Evolutionary conservation across 225 moss, liverwort and hornwort species (phyloP), one percentile per base, ranked within the genome.

Genomic region (Straminergon stramineum): DNA sequence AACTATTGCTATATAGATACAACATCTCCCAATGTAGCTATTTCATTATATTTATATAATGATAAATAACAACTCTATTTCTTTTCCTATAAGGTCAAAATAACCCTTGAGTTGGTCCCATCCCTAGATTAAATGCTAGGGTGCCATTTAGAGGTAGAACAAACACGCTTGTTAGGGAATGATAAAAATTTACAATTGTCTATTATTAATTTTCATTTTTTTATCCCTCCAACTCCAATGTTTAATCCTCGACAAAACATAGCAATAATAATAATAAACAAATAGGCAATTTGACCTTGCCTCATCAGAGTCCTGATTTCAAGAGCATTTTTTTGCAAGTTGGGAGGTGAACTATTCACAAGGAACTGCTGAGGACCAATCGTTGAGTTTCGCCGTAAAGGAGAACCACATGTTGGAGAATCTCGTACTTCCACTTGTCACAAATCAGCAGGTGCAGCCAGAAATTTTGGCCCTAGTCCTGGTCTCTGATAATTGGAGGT

Each of bases 51-150:
- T 28, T 28, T 1, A 74, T 17, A 10, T 10, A 18, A 51, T 7
- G 2, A 75, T 32, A 12, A 32, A 51, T 17, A 19, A 20, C 2
- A 51, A 51, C 0, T 75, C 19, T 7, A 31, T 31, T 48, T 18
- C 3, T 18, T 48, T 75, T 18, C 19, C 4, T 45, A 31, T 0
- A 32, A 75, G 12, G 11, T 75, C 10, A 32, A 75, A 31, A 48
- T n/a, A 1, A 48, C 9, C 3, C 7, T 75, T 75, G 2, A 45
- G 0, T 39, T 0, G 8, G 7, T 4, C 1, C 11, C 10, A 0
- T 7, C 31, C 0, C 18, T 11, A 4, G 10, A 45, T 30, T 11
- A 9, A 74, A 51, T 5, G 1, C 5, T 75, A 31, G 11, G 19
- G 2, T 51, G 7, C 2, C 7, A 31, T 51, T 51, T 18, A 48